Conservation (phyloP, 2,329 filamentous ascomycete genomes). For the Helotiales sp. region DNA sequence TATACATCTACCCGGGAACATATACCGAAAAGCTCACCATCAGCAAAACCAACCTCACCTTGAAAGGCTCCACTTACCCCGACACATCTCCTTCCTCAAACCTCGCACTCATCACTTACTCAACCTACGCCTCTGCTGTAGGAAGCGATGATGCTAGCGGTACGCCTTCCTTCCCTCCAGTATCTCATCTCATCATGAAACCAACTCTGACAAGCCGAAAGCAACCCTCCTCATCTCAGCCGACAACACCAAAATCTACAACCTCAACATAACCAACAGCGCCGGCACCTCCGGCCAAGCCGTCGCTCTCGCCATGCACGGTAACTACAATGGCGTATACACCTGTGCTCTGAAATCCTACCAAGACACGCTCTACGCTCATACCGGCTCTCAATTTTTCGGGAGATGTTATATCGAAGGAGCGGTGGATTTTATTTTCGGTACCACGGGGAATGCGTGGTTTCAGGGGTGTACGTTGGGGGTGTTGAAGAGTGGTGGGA, state of each 20-base stretch:
- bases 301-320: constrained; percentile 50
- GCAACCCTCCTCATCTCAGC: constrained; percentile 30
- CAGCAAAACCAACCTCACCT: constrained; percentile 43
- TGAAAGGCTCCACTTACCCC: constrained; percentile 44
- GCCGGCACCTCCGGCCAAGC: constrained; percentile 47
- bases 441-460: constrained; percentile 51
- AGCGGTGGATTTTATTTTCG: constrained; percentile 59
- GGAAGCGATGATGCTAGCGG: constrained; percentile 43
- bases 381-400: constrained; percentile 53
- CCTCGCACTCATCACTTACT: constrained; percentile 44
- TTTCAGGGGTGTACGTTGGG: constrained; percentile 49
- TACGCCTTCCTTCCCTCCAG: not conserved
- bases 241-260: constrained; percentile 55
- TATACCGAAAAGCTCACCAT: constrained; percentile 56
- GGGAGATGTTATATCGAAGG: constrained; percentile 55
- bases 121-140: constrained; percentile 37
- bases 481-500: constrained; percentile 42
- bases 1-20: constrained; percentile 55
- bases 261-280: constrained; percentile 54
- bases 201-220: not conserved
- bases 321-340: constrained; percentile 53
- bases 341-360: constrained; percentile 51
- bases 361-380: constrained; percentile 52
- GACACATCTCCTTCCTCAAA: constrained; percentile 44
- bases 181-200: not conserved